Percentiles rank a stretch among this genome's conserved stretches.
Conservation (phyloP, 305 asterid genomes). For the Withania somnifera region DNA sequence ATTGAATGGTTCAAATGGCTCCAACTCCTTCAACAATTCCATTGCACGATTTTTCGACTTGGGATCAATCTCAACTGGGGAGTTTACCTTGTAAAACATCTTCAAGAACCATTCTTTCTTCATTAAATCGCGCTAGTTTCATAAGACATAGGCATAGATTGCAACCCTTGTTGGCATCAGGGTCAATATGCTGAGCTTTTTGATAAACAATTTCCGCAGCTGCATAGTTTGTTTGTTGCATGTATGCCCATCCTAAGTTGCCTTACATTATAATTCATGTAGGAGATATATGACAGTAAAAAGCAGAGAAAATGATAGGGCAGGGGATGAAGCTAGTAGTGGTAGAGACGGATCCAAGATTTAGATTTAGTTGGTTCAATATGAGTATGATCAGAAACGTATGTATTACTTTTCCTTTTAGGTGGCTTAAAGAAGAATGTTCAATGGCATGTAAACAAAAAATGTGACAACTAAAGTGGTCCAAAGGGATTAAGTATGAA, state of each 20-base stretch:
- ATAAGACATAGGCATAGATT: slow-evolving; percentile 53
- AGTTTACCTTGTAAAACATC: slow-evolving; percentile 33
- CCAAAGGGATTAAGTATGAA: no score
- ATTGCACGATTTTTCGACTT: slow-evolving; percentile 37
- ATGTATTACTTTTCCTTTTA: no score
- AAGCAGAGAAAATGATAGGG: no score
- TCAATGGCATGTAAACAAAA: no score
- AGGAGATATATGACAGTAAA: no score
- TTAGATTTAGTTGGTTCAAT: neutral
- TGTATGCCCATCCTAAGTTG: slow-evolving; percentile 83
- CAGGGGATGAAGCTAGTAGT: no score
- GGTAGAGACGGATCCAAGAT: no score
- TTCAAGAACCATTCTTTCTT: slow-evolving; percentile 47
- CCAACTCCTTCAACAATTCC: slow-evolving; percentile 41
- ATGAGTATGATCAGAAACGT: neutral
- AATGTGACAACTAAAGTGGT: no score
- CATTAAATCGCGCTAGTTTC: slow-evolving; percentile 39
- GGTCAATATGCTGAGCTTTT: slow-evolving; percentile 61
- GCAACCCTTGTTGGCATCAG: slow-evolving; percentile 70
- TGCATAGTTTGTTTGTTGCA: slow-evolving; percentile 53
- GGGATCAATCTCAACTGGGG: slow-evolving; percentile 47
- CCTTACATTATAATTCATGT: slow-evolving; percentile 35
- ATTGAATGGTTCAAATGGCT: slow-evolving; percentile 6
- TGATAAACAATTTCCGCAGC: slow-evolving; percentile 59
- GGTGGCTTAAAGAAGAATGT: no score